Base-by-base conservation (phyloP, 208 protist genomes). In the Angomonas ambiguus region DNA sequence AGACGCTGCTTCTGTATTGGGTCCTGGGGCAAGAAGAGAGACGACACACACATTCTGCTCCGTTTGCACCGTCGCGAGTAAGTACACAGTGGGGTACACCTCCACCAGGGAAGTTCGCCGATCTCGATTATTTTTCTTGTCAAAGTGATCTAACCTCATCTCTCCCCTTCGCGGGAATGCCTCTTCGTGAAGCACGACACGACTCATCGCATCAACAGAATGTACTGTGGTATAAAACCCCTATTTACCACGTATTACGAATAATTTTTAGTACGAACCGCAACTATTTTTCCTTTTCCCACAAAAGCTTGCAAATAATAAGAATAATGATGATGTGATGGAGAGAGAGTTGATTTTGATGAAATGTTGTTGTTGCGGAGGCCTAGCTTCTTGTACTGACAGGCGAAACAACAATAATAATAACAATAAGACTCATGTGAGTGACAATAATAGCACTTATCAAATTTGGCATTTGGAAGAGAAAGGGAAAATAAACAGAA, bases 41-140 rank as follows among this genome's bases (percentile, higher is more conserved):
- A 94, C 22, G 20, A 81, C 48, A 58, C 85, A 92, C 63, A 80
- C 57, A 59, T 90, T 86, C 20, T 71, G 79, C 5, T 38, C 56
- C 0, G 61, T 41, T 22, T 76, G 60, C 0, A 85, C 80, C 2
- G 75, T 87, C 10, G 85, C 88, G 20, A 94, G 45, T 51, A 94
- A 69, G 32, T 67, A 83, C 8, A 85, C 74, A 11, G 67, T 77
- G 10, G 82, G 63, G n/a, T 64, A 60, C 1, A 94, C 49, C 51
- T 91, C 77, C 25, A 80, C 61, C 25, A 82, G 71, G 18, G 76
- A 20, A 2, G 53, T 59, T 20, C 53, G 53, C 2, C 53, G 53
- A 13, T 20, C 53, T 13, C 22, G 25, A 8, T 20, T 30, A 59
- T 45, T 45, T 45, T 16, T 45, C 8, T n/a, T 45, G 16, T 45